Base-by-base conservation (phyloP, 257 asterid species). In the Linaria vulgaris region DNA sequence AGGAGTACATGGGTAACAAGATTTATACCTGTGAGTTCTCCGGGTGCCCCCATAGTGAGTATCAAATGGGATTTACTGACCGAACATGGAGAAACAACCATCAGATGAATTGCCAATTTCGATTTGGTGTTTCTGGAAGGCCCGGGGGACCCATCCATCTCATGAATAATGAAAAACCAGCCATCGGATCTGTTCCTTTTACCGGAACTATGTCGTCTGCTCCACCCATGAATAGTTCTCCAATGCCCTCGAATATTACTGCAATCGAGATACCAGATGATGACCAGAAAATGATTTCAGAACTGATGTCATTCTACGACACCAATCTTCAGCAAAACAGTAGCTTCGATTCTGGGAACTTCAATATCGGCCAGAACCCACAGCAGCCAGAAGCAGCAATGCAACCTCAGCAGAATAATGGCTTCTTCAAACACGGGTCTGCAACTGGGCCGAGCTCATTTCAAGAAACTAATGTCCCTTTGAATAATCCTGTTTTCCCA, bases 71-170 rank as follows among this genome's bases (percentile, higher is more conserved):
- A 21, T 82, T 82, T 31, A 74, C 20, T 64, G 81, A 82, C 67
- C 68, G 74, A 67, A 72, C 74, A 27, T 65, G 80, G 74, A 79
- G 88, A 72, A 82, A 82, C 77, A 80, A 82, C 71, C 85, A 79
- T 64, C 84, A 77, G 69, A 67, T 64, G 20, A 77, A 59, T 31
- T 79, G 88, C 69, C 86, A 78, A 39, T 77, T 74, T 68, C 79
- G 79, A 0, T 64, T 67, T 50, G 27, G 25, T 72, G 65, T 77
- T 54, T 67, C 76, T 1, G 74, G 63, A 27, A 47, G 63, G 45
- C 65, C 46, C 17, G 6, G 4, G 34, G 27, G 66, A 16, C 75
- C 79, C n/a, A 52, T n/a, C 56, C 66, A 63, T 69, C 74, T 34
- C 61, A 66, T 69, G 15, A 72, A 74, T 51, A 46, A 55, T 17